These are phyloP conservation scores for Lobulomyces angularis DNA, from an alignment of 192 early-diverging fungal species.

Conservation along the genomic window DNA sequence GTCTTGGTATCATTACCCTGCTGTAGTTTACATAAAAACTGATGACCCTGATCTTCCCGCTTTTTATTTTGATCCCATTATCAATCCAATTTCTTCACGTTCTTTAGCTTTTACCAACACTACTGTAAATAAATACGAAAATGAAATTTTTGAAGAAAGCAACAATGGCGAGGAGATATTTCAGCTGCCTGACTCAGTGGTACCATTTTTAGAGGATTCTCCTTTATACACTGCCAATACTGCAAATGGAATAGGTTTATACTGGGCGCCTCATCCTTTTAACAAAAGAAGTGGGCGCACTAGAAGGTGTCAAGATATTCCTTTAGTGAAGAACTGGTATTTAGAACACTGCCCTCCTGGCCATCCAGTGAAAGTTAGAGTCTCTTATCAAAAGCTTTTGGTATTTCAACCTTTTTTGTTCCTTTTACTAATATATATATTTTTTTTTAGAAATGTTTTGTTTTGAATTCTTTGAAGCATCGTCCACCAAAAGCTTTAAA, in stretches of 20 bases:
- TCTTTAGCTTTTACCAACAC: conserved; percentile 32
- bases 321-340: conserved; percentile 96
- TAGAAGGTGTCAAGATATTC: conserved; percentile 84
- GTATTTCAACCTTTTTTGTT: conserved; percentile 4
- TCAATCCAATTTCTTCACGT: conserved; percentile 93
- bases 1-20: conserved; percentile 86
- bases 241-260: conserved; percentile 79
- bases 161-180: conserved; percentile 68
- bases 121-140: conserved; percentile 36
- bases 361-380: conserved; percentile 94
- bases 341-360: conserved; percentile 87
- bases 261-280: conserved; percentile 98
- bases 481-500: conserved; percentile 76
- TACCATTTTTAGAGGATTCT: conserved; percentile 68
- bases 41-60: conserved; percentile 94
- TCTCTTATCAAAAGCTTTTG: conserved; percentile 95
- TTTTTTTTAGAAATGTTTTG: conserved; percentile 62
- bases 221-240: conserved; percentile 85
- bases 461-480: conserved; percentile 80
- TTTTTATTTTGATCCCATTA: conserved; percentile 92
- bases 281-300: conserved; percentile 82
- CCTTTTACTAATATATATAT: neutral
- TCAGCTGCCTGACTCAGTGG: conserved; percentile 61
- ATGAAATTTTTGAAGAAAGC: conserved; percentile 53
- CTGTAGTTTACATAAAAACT: conserved; percentile 72